Conservation (phyloP, 305 asterid genomes). For the Ilex paraguariensis region DNA sequence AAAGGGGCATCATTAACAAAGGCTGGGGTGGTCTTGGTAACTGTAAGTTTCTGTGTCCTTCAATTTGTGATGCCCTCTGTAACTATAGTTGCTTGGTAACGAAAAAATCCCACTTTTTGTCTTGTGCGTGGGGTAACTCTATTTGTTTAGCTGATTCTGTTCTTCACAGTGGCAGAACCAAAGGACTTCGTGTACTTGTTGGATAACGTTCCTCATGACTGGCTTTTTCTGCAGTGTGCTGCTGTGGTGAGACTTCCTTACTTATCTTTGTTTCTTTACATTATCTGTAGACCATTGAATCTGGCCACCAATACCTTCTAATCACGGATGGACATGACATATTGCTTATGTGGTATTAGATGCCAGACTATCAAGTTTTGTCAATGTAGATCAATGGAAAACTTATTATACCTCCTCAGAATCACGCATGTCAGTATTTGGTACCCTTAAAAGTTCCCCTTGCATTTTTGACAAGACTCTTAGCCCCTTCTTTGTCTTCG, state of each 20-base stretch:
- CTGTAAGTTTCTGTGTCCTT: slow-evolving; percentile 36
- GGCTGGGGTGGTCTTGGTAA: slow-evolving; percentile 98
- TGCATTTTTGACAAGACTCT: too few relatives aligned
- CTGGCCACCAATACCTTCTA: too few relatives aligned
- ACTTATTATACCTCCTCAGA: too few relatives aligned
- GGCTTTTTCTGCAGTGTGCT: slow-evolving; percentile 79
- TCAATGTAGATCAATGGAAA: too few relatives aligned
- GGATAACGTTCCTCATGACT: slow-evolving; percentile 94
- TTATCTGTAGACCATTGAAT: too few relatives aligned
- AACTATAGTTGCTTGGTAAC: not conserved
- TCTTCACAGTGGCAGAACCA: slow-evolving; percentile 59
- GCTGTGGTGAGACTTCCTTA: slow-evolving; percentile 60
- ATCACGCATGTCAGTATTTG: too few relatives aligned
- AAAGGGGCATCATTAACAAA: slow-evolving; percentile 90
- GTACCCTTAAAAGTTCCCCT: too few relatives aligned
- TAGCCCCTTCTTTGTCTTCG: too few relatives aligned
- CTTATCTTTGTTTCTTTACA: slow-evolving; percentile 1
- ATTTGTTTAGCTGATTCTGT: slow-evolving; percentile 14
- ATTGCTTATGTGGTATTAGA: too few relatives aligned
- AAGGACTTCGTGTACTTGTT: slow-evolving; percentile 65
- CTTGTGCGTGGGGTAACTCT: not conserved
- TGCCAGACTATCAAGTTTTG: too few relatives aligned
- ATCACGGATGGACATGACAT: too few relatives aligned
- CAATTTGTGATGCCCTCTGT: slow-evolving; percentile 16
- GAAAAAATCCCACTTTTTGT: not conserved